Base-by-base conservation (phyloP, 371 early-diverging fungal species). In the Haplosporangium sp. region DNA sequence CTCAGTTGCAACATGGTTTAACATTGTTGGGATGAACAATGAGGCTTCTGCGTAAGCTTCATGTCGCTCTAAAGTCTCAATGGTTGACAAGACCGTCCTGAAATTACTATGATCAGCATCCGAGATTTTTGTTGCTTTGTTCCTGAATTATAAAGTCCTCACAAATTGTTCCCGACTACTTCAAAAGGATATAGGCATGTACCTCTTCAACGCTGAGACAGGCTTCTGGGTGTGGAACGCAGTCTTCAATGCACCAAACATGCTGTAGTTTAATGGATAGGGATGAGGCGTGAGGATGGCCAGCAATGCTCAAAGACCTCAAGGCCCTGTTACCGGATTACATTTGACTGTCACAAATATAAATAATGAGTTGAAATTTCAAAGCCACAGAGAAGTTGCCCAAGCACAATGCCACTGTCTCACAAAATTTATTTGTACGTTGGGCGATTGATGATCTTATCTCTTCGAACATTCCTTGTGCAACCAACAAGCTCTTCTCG, bases 221-320 rank as follows among this genome's bases (percentile, higher is more conserved):
- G 76, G 76, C 64, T 75, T 65, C 37, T 76, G 71, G 15, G 76
- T 44, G 67, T 67, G 76, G 50, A 76, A 63, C 37, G 67, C 76
- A 2, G 64, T 61, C 67, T 63, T 71, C 53, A 76, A 67, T 48
- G 76, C 67, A 47, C 67, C 63, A 19, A 76, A 76, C 76, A 76
- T 76, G 56, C n/a, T 68, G 72, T 53, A 38, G 10, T 45, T 11
- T 15, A 47, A 35, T 50, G 40, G 17, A 45, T 45, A 37, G 38
- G 53, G 44, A 44, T 44, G 58, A 10, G 13, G 57, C 19, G 38
- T 40, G 9, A 38, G 27, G 34, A 44, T 19, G 38, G 35, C 10
- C 27, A 55, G 10, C 47, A 56, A 40, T 27, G 27, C 27, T 27
- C 27, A 27, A 27, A 27, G 27, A 27, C 27, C 27, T 27, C 27